These are phyloP conservation scores for Eucalyptus victrix DNA, from an alignment of 345 rosid species.

Conservation along the genomic window DNA sequence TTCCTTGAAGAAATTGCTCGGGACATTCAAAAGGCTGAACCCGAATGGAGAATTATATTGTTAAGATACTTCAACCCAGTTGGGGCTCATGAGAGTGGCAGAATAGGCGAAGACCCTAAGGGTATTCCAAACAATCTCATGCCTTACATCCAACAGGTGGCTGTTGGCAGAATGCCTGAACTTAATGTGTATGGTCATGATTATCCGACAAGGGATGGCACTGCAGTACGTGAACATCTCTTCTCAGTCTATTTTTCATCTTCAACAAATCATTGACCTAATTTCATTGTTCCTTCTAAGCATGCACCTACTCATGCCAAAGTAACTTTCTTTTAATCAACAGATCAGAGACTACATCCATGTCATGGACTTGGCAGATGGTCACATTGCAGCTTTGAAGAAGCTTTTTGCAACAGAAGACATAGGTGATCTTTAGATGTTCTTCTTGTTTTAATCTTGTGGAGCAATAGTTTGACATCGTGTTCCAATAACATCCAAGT, in stretches of 20 bases:
- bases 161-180: constrained; percentile 85
- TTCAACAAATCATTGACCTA: not conserved
- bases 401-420: constrained; percentile 45
- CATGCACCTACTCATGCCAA: not conserved
- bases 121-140: constrained; percentile 91
- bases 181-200: constrained; percentile 89
- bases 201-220: constrained; percentile 88
- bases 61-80: constrained; percentile 95
- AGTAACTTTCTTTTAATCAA: not conserved
- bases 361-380: constrained; percentile 97
- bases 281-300: not conserved
- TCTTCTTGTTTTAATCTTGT: not conserved
- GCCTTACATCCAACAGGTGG: constrained; percentile 97
- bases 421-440: constrained; percentile 33
- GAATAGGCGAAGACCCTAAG: constrained; percentile 92
- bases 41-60: constrained; percentile 79
- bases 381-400: constrained; percentile 76
- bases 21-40: constrained; percentile 77
- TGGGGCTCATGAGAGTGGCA: constrained; percentile 93
- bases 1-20: constrained; percentile 89
- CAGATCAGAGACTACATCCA: constrained; percentile 92
- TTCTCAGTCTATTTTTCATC: not conserved
- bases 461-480: not conserved
- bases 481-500: not conserved
- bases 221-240: constrained; percentile 43